Percentiles rank a stretch among this genome's conserved stretches.
Evolutionary conservation across 768 basidiomycete species (phyloP).

Genomic region (Boletus tylopilopsis): DNA sequence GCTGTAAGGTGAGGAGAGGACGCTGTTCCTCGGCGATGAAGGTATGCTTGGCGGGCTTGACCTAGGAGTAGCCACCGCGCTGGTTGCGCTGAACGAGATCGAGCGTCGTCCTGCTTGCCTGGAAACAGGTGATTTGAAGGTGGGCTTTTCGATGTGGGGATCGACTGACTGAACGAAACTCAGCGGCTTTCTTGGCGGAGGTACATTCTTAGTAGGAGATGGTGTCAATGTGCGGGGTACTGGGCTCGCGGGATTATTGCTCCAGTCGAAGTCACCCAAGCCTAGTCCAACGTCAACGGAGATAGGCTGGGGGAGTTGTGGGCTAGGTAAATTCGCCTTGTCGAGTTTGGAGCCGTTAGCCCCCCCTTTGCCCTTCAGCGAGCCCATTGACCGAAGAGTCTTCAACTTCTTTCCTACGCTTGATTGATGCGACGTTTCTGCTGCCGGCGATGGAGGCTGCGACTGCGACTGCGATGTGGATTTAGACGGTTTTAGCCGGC

Average conservation of each 20-base stretch:
- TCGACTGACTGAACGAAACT: slow-evolving; percentile 22
- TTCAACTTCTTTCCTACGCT: slow-evolving; percentile 55
- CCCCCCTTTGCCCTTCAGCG: slow-evolving; percentile 54
- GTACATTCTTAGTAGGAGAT: slow-evolving; percentile 12
- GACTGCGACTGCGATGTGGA: slow-evolving; percentile 42
- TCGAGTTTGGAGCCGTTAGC: slow-evolving; percentile 27
- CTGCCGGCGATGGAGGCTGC: slow-evolving; percentile 42
- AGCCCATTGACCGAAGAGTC: slow-evolving; percentile 77
- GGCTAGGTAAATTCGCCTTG: slow-evolving; percentile 43
- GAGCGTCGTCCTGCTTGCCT: slow-evolving; percentile 63
- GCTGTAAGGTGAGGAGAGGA: slow-evolving; percentile 29
- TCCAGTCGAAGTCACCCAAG: slow-evolving; percentile 55
- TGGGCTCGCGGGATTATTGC: slow-evolving; percentile 20
- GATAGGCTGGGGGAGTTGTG: slow-evolving; percentile 50
- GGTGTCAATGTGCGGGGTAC: slow-evolving; percentile 15
- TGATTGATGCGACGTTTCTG: slow-evolving; percentile 34
- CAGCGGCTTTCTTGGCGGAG: slow-evolving; percentile 15
- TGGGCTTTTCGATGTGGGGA: slow-evolving; percentile 34
- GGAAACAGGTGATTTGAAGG: slow-evolving; percentile 33
- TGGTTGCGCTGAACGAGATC: slow-evolving; percentile 53
- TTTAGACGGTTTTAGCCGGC: slow-evolving; percentile 49
- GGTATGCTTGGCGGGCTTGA: slow-evolving; percentile 48
- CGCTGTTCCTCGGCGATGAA: slow-evolving; percentile 50
- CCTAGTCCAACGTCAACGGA: slow-evolving; percentile 56
- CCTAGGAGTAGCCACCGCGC: slow-evolving; percentile 29